phyloP scores from a whole-genome alignment of 768 basidiomycete species.

The Botryobasidium botryosum region DNA sequence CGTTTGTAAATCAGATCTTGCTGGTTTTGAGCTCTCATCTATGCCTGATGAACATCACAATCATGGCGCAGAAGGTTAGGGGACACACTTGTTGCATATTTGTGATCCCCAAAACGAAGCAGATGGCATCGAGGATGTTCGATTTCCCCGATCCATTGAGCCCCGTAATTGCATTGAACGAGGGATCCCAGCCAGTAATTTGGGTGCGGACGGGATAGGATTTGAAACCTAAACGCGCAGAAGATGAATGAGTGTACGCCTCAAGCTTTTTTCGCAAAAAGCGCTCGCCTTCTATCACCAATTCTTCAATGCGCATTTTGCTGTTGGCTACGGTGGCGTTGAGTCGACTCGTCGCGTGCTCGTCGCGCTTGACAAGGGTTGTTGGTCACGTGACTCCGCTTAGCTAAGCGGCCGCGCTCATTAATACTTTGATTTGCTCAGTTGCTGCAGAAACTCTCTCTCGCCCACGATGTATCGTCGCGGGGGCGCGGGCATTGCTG shows the following conservation, averaged over 20 bases:
- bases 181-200: conserved; percentile 92
- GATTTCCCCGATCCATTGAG: conserved; percentile 82
- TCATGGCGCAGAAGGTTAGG: not conserved
- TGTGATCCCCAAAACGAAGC: conserved; percentile 94
- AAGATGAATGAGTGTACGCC: not conserved
- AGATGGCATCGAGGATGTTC: conserved; percentile 98
- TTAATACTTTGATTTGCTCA: no score
- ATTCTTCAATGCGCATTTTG: conserved; percentile 81
- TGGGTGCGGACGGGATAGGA: conserved; percentile 93
- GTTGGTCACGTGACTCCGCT: no score
- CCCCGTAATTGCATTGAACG: conserved; percentile 97
- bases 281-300: conserved; percentile 68
- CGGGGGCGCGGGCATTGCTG: conserved; percentile 74
- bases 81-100: conserved; percentile 73
- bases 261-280: not conserved
- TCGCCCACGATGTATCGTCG: conserved; percentile 62
- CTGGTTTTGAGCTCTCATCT: conserved; percentile 88
- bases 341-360: no score
- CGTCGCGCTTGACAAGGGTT: no score
- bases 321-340: conserved; percentile 1
- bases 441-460: no score
- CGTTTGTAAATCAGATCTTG: conserved; percentile 99
- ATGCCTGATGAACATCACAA: not conserved
- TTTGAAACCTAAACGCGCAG: conserved; percentile 59
- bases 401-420: no score